Evolutionary conservation across 306 rosid species (phyloP).

Genomic region (Trifolium fragiferum): DNA sequence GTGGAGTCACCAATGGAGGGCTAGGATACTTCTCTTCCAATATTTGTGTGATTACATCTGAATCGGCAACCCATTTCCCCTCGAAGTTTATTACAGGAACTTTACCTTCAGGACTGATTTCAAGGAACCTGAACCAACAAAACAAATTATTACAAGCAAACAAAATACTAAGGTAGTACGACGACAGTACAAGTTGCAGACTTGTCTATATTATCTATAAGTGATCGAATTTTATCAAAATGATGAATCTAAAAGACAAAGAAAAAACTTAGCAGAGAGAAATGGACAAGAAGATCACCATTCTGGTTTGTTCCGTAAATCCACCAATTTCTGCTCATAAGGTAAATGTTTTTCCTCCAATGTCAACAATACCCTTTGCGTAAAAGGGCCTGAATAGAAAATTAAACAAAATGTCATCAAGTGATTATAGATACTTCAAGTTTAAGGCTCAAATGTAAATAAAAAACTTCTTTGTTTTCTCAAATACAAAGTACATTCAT

Average conservation of each 20-base stretch:
- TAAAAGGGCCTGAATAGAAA: slow-evolving; percentile 72
- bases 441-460: slow-evolving; percentile 30
- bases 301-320: slow-evolving; percentile 81
- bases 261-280: slow-evolving; percentile 3
- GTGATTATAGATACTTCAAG: slow-evolving; percentile 1
- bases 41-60: slow-evolving; percentile 78
- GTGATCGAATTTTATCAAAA: slow-evolving; percentile 8
- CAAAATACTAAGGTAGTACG: slow-evolving; percentile 1
- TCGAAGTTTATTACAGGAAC: slow-evolving; percentile 81
- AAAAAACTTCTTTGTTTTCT: neutral
- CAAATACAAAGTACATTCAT: slow-evolving; percentile 25
- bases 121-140: slow-evolving; percentile 67
- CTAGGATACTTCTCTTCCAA: slow-evolving; percentile 89
- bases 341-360: slow-evolving; percentile 88
- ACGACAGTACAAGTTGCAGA: neutral
- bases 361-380: slow-evolving; percentile 87
- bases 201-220: neutral
- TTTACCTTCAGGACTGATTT: slow-evolving; percentile 74
- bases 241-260: neutral
- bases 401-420: slow-evolving; percentile 26
- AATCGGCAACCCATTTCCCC: slow-evolving; percentile 92
- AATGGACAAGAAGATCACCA: slow-evolving; percentile 61
- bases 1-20: slow-evolving; percentile 81
- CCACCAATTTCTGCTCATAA: slow-evolving; percentile 83
- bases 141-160: slow-evolving; percentile 28